Evolutionary conservation across 73 alveolate genomes (phyloP).

Genomic region (Paramecium primaurelia): DNA sequence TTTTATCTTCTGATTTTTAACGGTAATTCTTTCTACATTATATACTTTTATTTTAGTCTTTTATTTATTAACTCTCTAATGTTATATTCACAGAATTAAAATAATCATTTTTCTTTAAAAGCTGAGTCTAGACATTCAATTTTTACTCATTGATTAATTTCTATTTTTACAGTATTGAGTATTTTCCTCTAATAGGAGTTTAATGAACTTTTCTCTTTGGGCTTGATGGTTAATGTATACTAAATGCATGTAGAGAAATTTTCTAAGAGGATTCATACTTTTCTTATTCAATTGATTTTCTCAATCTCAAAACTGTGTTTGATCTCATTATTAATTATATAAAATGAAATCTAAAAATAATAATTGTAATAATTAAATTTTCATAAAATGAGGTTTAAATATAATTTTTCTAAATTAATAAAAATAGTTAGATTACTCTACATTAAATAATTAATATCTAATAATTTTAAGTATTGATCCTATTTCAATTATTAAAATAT

Average conservation of each 20-base stretch:
- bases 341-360: not conserved
- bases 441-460: no score
- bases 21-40: not conserved
- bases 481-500: no score
- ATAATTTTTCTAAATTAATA: not conserved
- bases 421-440: no score
- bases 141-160: not conserved
- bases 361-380: no score
- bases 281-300: not conserved
- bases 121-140: not conserved
- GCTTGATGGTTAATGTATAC: not conserved
- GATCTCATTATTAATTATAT: not conserved
- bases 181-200: not conserved
- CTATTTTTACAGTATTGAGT: not conserved
- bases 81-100: not conserved
- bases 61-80: not conserved
- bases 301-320: not conserved
- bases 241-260: not conserved
- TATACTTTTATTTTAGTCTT: not conserved
- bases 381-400: not conserved
- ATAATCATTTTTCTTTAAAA: not conserved
- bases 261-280: not conserved
- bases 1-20: conserved; percentile 20
- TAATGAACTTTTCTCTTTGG: not conserved
- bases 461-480: no score